phyloP scores from a whole-genome alignment of 495 filamentous ascomycete species.

The Copromyces sp. region DNA sequence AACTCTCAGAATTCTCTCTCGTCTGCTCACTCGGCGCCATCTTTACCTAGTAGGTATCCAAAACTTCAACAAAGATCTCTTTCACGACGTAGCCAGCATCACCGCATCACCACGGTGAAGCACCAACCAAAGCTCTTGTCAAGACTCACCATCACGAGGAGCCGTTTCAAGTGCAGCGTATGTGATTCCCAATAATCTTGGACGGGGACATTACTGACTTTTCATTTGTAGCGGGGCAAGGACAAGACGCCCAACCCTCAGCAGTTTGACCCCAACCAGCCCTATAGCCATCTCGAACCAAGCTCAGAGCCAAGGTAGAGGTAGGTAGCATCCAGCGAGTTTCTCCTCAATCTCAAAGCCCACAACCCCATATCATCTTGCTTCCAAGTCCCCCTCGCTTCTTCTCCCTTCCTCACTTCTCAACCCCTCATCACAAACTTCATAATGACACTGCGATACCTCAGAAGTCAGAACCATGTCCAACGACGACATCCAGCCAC shows the following conservation, averaged over 20 bases:
- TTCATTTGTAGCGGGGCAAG: constrained; percentile 76
- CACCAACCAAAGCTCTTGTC: neutral
- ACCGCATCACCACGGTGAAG: neutral
- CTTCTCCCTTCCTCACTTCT: neutral
- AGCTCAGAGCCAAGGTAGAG: too few species aligned
- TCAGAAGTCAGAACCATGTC: too few species aligned
- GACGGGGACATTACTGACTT: constrained; percentile 17
- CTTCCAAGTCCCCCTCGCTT: neutral
- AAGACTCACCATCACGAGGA: neutral
- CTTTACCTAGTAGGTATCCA: too few species aligned
- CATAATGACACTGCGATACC: neutral
- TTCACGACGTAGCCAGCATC: neutral
- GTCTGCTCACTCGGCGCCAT: neutral
- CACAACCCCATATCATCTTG: too few species aligned
- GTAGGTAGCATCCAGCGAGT: neutral
- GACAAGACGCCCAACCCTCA: constrained; percentile 80
- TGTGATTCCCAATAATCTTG: constrained; percentile 1
- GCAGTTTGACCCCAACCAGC: constrained; percentile 70
- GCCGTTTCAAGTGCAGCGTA: constrained; percentile 69
- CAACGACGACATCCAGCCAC: too few species aligned
- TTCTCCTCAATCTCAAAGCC: neutral
- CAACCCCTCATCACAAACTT: neutral
- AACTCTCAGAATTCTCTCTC: neutral
- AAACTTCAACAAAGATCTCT: neutral
- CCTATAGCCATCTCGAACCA: constrained; percentile 38